Evolutionary conservation across 169 alveolate genomes (phyloP).

Genomic region (Fabrea salina): DNA sequence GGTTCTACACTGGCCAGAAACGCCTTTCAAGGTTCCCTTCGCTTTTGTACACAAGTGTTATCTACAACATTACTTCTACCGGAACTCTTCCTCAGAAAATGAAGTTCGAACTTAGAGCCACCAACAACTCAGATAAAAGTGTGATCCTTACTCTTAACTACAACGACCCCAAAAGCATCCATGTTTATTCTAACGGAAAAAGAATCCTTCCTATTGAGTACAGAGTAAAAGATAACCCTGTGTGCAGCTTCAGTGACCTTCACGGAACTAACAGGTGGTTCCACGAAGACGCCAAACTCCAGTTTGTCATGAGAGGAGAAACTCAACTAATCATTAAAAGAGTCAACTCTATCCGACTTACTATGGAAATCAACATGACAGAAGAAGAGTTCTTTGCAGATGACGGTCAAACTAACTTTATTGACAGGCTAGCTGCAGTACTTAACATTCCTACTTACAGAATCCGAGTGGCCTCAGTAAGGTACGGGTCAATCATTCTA

Average conservation of each 20-base stretch:
- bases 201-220: conserved; percentile 10
- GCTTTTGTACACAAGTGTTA: conserved; percentile 28
- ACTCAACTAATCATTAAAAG: background rate
- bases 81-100: conserved; percentile 38
- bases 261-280: conserved; percentile 23
- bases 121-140: background rate
- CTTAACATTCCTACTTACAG: conserved; percentile 47
- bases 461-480: conserved; percentile 37
- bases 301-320: conserved; percentile 1
- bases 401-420: conserved; percentile 43
- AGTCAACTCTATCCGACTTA: conserved; percentile 26
- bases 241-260: background rate
- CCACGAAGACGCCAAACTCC: conserved; percentile 19
- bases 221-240: background rate
- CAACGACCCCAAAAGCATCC: conserved; percentile 33
- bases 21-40: conserved; percentile 39
- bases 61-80: conserved; percentile 23
- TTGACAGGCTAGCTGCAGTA: conserved; percentile 41
- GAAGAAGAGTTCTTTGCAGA: conserved; percentile 35
- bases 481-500: conserved; percentile 45
- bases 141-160: conserved; percentile 24
- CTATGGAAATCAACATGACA: conserved; percentile 45
- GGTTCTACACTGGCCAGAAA: conserved; percentile 41
- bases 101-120: background rate
- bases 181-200: conserved; percentile 14